These are phyloP conservation scores for Sarocladiaceae sp. DNA, from an alignment of 2,329 filamentous ascomycete genomes.

Conservation along the genomic window DNA sequence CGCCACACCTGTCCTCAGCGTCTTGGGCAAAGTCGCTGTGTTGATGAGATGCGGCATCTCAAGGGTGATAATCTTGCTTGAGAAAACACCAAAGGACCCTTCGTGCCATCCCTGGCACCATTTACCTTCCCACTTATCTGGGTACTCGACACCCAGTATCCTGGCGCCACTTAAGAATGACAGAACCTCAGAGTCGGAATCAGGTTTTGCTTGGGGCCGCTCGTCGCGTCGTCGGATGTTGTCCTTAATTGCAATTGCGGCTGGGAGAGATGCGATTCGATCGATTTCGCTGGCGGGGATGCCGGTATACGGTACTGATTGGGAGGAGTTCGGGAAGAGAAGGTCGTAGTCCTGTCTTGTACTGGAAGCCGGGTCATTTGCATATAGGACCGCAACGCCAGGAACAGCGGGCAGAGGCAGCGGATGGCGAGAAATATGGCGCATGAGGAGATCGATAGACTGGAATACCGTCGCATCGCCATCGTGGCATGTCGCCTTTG, in stretches of 20 bases:
- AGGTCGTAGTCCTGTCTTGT: constrained; percentile 30
- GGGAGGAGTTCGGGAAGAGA: constrained; percentile 24
- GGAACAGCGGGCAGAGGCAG: constrained; percentile 33
- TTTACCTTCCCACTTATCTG: constrained; percentile 28
- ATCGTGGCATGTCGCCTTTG: constrained; percentile 30
- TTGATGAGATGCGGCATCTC: constrained; percentile 20
- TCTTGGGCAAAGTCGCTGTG: constrained; percentile 13
- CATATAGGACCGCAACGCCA: constrained; percentile 33
- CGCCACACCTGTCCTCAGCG: constrained; percentile 20
- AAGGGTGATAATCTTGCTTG: constrained; percentile 22
- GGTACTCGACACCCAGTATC: constrained; percentile 27
- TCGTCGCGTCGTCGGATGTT: constrained; percentile 31
- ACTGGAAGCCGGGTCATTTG: constrained; percentile 18
- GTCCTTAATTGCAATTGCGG: constrained; percentile 28
- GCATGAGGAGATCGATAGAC: constrained; percentile 30
- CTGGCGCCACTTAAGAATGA: constrained; percentile 31
- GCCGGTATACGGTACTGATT: constrained; percentile 21
- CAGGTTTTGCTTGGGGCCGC: constrained; percentile 27
- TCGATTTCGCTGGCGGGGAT: constrained; percentile 21
- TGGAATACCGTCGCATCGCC: constrained; percentile 38
- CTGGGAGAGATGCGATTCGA: constrained; percentile 19
- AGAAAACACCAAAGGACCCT: constrained; percentile 15
- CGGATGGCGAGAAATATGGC: constrained; percentile 34
- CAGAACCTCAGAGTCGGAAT: constrained; percentile 29
- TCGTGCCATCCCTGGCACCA: constrained; percentile 32